Evolutionary conservation across 2,329 filamentous ascomycete species (phyloP).

Genomic region (Fusarium tupiense): DNA sequence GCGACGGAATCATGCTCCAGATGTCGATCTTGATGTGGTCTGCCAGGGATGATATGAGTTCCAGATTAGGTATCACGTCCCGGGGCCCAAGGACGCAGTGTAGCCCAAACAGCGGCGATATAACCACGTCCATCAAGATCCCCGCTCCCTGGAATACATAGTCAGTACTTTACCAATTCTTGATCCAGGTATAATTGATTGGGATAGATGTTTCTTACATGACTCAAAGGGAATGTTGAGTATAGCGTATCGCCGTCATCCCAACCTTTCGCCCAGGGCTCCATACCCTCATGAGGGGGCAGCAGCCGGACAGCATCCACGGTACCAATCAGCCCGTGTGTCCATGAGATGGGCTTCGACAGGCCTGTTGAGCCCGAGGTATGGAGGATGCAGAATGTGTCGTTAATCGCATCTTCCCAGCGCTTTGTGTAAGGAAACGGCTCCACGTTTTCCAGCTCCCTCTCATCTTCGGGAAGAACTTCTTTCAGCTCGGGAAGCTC

Average conservation of each 20-base stretch:
- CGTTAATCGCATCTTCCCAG: conserved; percentile 47
- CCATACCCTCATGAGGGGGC: conserved; percentile 45
- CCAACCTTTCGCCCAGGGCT: conserved; percentile 42
- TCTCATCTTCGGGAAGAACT: conserved; percentile 32
- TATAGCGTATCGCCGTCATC: conserved; percentile 43
- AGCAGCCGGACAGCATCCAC: conserved; percentile 51
- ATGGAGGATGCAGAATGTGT: conserved; percentile 52
- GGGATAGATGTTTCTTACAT: background rate
- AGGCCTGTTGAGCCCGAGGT: conserved; percentile 55
- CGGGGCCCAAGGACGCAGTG: conserved; percentile 50
- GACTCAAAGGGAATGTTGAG: conserved; percentile 35
- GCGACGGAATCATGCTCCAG: conserved; percentile 52
- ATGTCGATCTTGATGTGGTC: conserved; percentile 50
- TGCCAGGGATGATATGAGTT: conserved; percentile 47
- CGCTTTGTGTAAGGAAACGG: conserved; percentile 46
- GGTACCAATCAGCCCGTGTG: conserved; percentile 46
- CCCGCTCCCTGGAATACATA: conserved; percentile 46
- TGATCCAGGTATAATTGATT: fast-evolving
- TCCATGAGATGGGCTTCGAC: conserved; percentile 51
- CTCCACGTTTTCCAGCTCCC: background rate
- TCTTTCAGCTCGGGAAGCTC: conserved; percentile 43
- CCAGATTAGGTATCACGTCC: conserved; percentile 49
- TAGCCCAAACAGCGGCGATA: conserved; percentile 49
- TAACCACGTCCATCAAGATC: conserved; percentile 53
- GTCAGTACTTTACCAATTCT: background rate